Evolutionary conservation across 2,329 filamentous ascomycete species (phyloP), one percentile per base, ranked within the genome.

Genomic region (Cercospora citrullina): DNA sequence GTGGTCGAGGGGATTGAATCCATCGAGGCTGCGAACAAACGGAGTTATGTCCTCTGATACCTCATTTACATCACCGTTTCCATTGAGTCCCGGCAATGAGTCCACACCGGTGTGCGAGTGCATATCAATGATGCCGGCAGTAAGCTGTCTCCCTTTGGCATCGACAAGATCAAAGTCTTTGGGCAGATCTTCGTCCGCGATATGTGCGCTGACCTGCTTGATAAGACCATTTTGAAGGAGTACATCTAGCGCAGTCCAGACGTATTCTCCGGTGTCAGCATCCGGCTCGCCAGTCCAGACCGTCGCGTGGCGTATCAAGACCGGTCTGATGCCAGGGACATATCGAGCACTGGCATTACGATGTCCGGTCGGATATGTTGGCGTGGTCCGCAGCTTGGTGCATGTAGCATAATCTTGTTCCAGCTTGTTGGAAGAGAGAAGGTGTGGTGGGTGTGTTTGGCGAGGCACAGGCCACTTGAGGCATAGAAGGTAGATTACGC

Each of bases 121-220:
- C 87, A 91, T 91, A 74, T 91, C 90, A 59, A 91, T 87, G 72
- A 91, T 87, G 16, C 89, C 90, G 7, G 84, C 83, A 0, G 90
- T 91, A 21, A 91, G 79, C 66, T 84, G 87, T 3, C 87, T 84
- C 1, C 89, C 88, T 28, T 83, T 76, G 4, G 87, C 88, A 64
- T 91, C 82, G 75, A 84, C 89, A 8, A 88, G 73, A 4, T 85
- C 70, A 0, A 81, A 83, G 59, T 86, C 81, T 2, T 82, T 73
- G 1, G 86, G 80, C 28, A 90, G 73, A 0, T 78, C 76, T 3
- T 76, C 73, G 7, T 76, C 66, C 0, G 79, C 75, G 58, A 89
- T 86, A 31, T 79, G 77, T 3, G 77, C 64, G 33, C 80, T 80
- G 9, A 90, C 85, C 18, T 79, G 79, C 72, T 85, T 81, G 72